Evolutionary conservation across 768 basidiomycete genomes (phyloP).

Genomic region (Termitomyces sp.): DNA sequence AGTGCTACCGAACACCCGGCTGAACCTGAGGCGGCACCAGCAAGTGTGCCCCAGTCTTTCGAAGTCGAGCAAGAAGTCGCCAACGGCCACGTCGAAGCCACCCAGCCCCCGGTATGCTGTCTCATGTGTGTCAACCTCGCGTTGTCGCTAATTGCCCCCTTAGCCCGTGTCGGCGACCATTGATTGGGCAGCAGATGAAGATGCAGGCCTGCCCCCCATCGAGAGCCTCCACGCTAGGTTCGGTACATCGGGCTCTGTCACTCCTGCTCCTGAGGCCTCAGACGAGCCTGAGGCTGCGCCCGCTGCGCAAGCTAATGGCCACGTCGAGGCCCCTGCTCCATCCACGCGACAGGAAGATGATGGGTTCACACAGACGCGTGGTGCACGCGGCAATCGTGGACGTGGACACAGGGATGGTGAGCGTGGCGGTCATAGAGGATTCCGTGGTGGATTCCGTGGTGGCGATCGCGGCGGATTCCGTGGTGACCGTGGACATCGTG

Average conservation of each 20-base stretch:
- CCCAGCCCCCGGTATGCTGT: conserved; percentile 9
- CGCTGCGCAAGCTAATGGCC: conserved; percentile 25
- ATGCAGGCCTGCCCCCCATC: conserved; percentile 72
- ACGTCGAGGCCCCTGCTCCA: conserved; percentile 16
- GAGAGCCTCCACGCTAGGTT: conserved; percentile 73
- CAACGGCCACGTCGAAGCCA: conserved; percentile 13
- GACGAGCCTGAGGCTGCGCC: conserved; percentile 16
- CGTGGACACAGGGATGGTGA: conserved; percentile 30
- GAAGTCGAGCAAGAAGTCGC: conserved; percentile 10
- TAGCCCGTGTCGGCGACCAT: conserved; percentile 32
- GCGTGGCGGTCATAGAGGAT: conserved; percentile 19
- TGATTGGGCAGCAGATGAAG: conserved; percentile 85
- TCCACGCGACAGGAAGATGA: conserved; percentile 43
- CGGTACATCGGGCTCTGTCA: conserved; percentile 67
- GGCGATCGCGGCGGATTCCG: conserved; percentile 22
- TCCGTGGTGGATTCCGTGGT: conserved; percentile 33
- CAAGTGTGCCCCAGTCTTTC: conserved; percentile 7
- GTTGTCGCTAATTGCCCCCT: background rate
- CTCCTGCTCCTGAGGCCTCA: conserved; percentile 38
- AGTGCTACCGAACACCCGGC: conserved; percentile 27
- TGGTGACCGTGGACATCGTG: conserved; percentile 33
- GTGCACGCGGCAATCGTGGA: conserved; percentile 39
- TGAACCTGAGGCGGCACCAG: conserved; percentile 17
- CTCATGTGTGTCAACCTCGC: background rate
- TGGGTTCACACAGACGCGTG: conserved; percentile 51